A percentile compares a stretch with the other conserved stretches of the same genome.
Evolutionary conservation across 352 stramenopile species (phyloP).

Genomic region (Globisporangium iwayamae): DNA sequence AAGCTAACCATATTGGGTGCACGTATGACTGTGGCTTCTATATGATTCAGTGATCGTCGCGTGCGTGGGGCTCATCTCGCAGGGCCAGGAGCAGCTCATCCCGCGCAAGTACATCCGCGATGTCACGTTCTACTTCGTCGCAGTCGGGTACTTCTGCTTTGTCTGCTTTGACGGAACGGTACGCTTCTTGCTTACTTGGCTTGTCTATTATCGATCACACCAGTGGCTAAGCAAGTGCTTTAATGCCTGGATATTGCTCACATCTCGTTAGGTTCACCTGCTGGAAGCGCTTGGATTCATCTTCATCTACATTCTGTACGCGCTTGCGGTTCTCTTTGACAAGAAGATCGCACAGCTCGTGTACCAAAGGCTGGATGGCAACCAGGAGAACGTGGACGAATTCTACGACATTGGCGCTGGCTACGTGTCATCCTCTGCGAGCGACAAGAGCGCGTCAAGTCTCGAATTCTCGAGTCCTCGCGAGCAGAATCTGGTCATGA

Average conservation of each 20-base stretch:
- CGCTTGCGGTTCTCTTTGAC: constrained; percentile 59
- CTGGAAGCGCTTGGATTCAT: constrained; percentile 67
- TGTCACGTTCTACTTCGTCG: constrained; percentile 70
- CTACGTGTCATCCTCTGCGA: constrained; percentile 15
- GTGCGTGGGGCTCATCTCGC: constrained; percentile 64
- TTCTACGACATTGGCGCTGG: constrained; percentile 18
- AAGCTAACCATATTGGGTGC: background rate
- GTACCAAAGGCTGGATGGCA: constrained; percentile 15
- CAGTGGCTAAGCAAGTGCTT: background rate
- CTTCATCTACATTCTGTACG: constrained; percentile 65
- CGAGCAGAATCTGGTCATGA: constrained; percentile 14
- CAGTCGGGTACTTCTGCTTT: constrained; percentile 62
- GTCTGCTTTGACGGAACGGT: constrained; percentile 67
- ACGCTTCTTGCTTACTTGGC: background rate
- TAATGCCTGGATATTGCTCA: background rate
- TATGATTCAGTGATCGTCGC: constrained; percentile 50
- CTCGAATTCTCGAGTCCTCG: constrained; percentile 6
- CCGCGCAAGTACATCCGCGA: constrained; percentile 73
- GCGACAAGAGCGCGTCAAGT: constrained; percentile 27
- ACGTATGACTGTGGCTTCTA: background rate
- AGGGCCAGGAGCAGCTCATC: constrained; percentile 71
- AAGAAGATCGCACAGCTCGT: constrained; percentile 28
- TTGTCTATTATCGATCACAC: background rate
- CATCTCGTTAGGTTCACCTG: constrained; percentile 37
- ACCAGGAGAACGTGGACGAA: constrained; percentile 34